Evolutionary conservation across 164 flowering plant genomes (phyloP).

Genomic region (Kalanchoe fedtschenkoi): DNA sequence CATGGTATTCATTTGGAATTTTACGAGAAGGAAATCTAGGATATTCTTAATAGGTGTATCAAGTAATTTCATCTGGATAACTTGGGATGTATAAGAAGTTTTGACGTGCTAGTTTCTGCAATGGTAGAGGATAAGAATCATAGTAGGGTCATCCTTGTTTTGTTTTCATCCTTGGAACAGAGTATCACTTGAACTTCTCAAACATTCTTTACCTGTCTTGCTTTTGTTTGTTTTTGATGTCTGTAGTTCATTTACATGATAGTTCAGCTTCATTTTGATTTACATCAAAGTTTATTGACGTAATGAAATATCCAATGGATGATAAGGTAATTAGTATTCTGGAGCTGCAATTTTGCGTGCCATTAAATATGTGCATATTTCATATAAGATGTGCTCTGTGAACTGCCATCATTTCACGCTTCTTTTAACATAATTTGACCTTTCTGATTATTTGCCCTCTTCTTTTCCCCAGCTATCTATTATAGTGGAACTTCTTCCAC

Average conservation of each 20-base stretch:
- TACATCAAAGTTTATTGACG: too few relatives aligned
- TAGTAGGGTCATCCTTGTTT: not conserved
- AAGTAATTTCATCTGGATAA: too few relatives aligned
- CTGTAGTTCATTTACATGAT: not conserved
- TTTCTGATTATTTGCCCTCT: slow-evolving; percentile 1
- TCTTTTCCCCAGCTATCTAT: slow-evolving; percentile 42
- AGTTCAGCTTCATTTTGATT: not conserved
- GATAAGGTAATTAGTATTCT: not conserved
- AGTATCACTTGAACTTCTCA: not conserved
- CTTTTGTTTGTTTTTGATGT: not conserved
- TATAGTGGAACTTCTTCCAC: slow-evolving; percentile 66
- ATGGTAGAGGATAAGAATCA: not conserved
- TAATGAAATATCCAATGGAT: too few relatives aligned
- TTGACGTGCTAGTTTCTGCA: not conserved
- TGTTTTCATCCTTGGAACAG: not conserved
- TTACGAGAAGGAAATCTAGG: too few relatives aligned
- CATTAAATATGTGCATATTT: not conserved
- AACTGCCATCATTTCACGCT: too few relatives aligned
- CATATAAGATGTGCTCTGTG: not conserved
- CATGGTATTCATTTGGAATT: too few relatives aligned
- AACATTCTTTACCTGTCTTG: not conserved
- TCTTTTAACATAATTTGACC: not conserved
- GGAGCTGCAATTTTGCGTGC: not conserved
- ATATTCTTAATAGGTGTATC: too few relatives aligned
- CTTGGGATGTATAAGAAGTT: too few relatives aligned